Evolutionary conservation across 179 eudicot species (phyloP).

Genomic region (Silene coronaria): DNA sequence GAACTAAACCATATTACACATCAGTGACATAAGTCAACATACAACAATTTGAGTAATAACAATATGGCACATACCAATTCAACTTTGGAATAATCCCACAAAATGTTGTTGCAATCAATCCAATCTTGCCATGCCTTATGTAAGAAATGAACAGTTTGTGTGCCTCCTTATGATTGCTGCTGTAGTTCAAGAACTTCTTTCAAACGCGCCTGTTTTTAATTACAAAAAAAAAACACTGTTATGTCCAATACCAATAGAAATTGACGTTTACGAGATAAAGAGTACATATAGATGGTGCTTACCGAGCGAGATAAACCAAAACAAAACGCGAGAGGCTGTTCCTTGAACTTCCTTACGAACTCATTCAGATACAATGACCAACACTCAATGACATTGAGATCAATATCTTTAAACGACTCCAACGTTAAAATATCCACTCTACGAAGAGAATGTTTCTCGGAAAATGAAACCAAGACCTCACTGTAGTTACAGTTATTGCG

Average conservation of each 20-base stretch:
- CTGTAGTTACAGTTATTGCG: not conserved
- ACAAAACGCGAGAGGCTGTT: not conserved
- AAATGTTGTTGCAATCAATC: not conserved
- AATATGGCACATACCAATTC: not conserved
- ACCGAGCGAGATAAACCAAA: not conserved
- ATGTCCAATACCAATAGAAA: too few relatives aligned
- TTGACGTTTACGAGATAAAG: too few relatives aligned
- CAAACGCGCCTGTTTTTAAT: not conserved
- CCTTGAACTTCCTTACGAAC: not conserved
- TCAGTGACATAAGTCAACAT: too few relatives aligned
- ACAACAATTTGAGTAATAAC: too few relatives aligned
- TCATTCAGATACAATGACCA: constrained; percentile 1
- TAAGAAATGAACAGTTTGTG: not conserved
- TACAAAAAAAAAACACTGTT: not conserved
- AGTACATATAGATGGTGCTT: not conserved
- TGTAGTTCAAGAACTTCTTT: not conserved
- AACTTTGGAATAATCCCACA: not conserved
- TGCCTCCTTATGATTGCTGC: too few relatives aligned
- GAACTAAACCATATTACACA: too few relatives aligned
- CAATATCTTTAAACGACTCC: not conserved
- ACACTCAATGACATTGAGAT: not conserved
- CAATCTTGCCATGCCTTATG: not conserved
- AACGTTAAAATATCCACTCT: not conserved
- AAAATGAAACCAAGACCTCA: not conserved
- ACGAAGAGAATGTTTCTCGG: not conserved